These are phyloP conservation scores for Bauhinia variegata DNA, from an alignment of 306 rosid genomes.

Conservation along the genomic window DNA sequence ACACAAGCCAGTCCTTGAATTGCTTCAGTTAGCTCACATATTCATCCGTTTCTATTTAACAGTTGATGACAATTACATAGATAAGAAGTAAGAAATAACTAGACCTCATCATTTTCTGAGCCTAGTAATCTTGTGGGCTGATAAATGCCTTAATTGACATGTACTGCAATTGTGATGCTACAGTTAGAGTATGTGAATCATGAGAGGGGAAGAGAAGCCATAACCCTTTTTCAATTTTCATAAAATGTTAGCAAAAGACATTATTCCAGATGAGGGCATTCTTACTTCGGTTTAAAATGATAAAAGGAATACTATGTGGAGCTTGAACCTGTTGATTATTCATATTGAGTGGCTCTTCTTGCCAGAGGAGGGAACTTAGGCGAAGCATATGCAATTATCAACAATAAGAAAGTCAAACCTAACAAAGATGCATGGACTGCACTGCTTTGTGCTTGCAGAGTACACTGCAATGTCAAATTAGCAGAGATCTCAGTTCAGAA, in stretches of 20 bases:
- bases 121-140: constrained; percentile 19
- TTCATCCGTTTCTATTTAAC: too few relatives aligned
- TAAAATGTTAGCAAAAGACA: constrained; percentile 46
- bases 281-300: constrained; percentile 58
- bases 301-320: constrained; percentile 47
- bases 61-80: too few relatives aligned
- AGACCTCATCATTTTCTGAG: too few relatives aligned
- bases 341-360: constrained; percentile 67
- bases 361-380: constrained; percentile 61
- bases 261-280: constrained; percentile 61
- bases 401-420: constrained; percentile 49
- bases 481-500: constrained; percentile 59
- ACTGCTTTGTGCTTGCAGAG: constrained; percentile 64
- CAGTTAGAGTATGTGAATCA: constrained; percentile 64
- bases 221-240: constrained; percentile 53
- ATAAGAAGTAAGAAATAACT: too few relatives aligned
- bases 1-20: too few relatives aligned
- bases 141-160: constrained; percentile 57
- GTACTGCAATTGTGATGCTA: constrained; percentile 60
- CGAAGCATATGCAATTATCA: constrained; percentile 60
- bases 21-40: too few relatives aligned
- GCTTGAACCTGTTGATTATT: constrained; percentile 51
- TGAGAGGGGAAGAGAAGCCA: constrained; percentile 65
- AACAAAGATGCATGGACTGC: constrained; percentile 58
- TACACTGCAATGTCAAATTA: constrained; percentile 53